These are phyloP conservation scores for Sporothrix pallida DNA, from an alignment of 2,329 filamentous ascomycete species.

Conservation along the genomic window DNA sequence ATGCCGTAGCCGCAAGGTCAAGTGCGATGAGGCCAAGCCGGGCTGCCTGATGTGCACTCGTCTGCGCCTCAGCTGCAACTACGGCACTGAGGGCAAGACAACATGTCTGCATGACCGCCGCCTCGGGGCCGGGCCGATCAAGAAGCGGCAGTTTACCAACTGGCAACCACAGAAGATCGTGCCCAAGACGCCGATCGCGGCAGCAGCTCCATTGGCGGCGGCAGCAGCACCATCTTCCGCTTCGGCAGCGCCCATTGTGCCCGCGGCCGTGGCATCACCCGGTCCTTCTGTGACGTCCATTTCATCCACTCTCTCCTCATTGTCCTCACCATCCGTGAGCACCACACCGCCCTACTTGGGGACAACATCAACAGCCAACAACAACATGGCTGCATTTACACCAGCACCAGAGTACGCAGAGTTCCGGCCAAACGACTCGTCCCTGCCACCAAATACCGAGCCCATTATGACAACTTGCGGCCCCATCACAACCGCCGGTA, in stretches of 20 bases:
- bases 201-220: not conserved
- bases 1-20: constrained; percentile 31
- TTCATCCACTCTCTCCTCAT: not conserved
- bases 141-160: constrained; percentile 29
- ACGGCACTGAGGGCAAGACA: not conserved
- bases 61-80: not conserved
- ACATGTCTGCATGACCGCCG: constrained; percentile 13
- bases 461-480: not conserved
- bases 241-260: not conserved
- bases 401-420: not conserved
- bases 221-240: not conserved
- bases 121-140: constrained; percentile 25
- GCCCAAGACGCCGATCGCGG: not conserved
- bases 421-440: not conserved
- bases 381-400: not conserved
- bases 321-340: not conserved
- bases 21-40: constrained; percentile 30
- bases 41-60: constrained; percentile 19
- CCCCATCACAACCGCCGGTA: not conserved
- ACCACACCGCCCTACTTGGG: not conserved
- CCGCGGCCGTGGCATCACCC: not conserved
- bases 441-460: not conserved
- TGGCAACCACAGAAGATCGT: constrained; percentile 28
- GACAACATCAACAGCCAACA: not conserved
- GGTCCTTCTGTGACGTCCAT: not conserved